phyloP scores from a whole-genome alignment of 345 rosid species.

The Dipteronia dyeriana region DNA sequence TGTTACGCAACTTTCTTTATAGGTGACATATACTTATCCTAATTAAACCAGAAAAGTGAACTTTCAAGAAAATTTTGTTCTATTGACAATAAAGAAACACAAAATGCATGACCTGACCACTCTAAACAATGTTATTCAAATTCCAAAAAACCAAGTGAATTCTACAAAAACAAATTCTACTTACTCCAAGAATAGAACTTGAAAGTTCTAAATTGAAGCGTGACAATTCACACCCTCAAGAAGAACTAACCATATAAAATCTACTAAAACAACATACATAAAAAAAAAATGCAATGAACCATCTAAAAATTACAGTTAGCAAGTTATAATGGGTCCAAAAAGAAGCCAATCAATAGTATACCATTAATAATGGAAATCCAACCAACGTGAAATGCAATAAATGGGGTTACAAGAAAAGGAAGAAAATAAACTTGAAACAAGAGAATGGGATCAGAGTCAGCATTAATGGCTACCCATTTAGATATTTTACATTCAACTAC shows the following conservation, averaged over 20 bases:
- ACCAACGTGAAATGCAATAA: slow-evolving; percentile 10
- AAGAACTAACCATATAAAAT: not conserved
- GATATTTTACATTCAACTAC: not conserved
- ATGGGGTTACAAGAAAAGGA: not conserved
- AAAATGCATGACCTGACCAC: slow-evolving; percentile 1
- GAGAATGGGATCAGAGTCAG: not conserved
- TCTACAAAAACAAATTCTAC: not conserved
- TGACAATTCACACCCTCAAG: not conserved
- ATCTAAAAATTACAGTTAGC: not conserved
- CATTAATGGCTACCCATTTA: slow-evolving; percentile 5
- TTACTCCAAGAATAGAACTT: not conserved
- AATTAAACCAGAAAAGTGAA: too few species aligned
- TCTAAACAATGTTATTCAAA: not conserved
- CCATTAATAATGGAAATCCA: slow-evolving; percentile 2
- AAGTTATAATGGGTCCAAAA: not conserved
- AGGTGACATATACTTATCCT: too few species aligned
- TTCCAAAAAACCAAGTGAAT: not conserved
- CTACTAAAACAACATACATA: not conserved
- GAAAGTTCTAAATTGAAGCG: not conserved
- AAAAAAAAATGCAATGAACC: not conserved
- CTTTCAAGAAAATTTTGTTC: too few species aligned
- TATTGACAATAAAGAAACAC: too few species aligned
- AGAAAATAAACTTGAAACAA: not conserved
- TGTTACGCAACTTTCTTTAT: too few species aligned
- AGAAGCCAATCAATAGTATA: too few species aligned